Conservation (phyloP, 169 alveolate genomes). For the Babesia bigemina region DNA sequence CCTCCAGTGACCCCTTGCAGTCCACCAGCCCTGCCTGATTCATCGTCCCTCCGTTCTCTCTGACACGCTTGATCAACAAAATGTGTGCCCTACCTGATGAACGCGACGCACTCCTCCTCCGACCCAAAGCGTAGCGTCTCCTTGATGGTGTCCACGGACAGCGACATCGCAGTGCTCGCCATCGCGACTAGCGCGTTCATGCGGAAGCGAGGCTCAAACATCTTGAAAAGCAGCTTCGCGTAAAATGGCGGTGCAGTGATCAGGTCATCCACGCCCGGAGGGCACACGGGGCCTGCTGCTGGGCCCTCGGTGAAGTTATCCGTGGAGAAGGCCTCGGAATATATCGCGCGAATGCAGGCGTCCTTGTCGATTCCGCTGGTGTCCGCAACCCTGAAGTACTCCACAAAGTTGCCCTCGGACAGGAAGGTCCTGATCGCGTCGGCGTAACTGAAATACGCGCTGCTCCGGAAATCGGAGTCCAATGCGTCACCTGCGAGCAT, state of each 20-base stretch:
- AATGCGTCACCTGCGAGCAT: slow-evolving; percentile 2
- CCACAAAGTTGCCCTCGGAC: slow-evolving; percentile 56
- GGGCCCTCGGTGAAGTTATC: slow-evolving; percentile 19
- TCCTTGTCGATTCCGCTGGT: slow-evolving; percentile 33
- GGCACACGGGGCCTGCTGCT: not conserved
- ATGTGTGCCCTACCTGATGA: slow-evolving; percentile 35
- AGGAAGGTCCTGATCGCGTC: slow-evolving; percentile 33
- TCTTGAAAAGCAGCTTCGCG: slow-evolving; percentile 47
- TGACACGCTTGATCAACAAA: not conserved
- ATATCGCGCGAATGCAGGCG: slow-evolving; percentile 17
- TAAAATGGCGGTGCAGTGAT: slow-evolving; percentile 41
- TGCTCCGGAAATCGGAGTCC: slow-evolving; percentile 29
- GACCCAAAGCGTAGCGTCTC: slow-evolving; percentile 23
- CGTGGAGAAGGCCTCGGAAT: slow-evolving; percentile 44
- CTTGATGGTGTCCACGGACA: slow-evolving; percentile 23
- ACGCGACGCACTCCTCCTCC: slow-evolving; percentile 40
- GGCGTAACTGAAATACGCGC: slow-evolving; percentile 44
- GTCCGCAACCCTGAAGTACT: slow-evolving; percentile 59
- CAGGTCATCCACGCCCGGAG: no score
- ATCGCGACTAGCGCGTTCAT: slow-evolving; percentile 46
- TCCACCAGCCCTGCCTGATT: slow-evolving; percentile 25
- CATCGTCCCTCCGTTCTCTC: slow-evolving; percentile 41
- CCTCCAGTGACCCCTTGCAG: slow-evolving; percentile 49
- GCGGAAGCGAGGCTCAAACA: slow-evolving; percentile 65
- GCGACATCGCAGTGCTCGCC: slow-evolving; percentile 41